Conservation (phyloP, 176 grass and related monocot species). For the Eragrostis curvula region DNA sequence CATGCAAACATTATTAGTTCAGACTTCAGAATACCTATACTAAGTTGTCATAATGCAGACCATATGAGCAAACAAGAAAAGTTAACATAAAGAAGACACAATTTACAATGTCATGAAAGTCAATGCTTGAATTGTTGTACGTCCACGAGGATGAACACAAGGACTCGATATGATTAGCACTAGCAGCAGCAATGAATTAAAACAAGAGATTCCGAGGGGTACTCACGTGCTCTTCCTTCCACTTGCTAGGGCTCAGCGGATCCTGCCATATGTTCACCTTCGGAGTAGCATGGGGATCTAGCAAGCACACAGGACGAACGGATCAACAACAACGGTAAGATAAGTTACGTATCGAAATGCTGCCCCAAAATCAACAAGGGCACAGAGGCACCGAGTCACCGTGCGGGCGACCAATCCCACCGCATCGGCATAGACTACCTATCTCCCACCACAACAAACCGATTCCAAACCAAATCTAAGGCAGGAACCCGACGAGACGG, state of each 20-base stretch:
- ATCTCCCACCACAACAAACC: background rate
- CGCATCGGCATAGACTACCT: background rate
- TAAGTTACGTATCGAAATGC: background rate
- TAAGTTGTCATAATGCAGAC: background rate
- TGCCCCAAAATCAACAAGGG: background rate
- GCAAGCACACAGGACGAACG: constrained; percentile 15
- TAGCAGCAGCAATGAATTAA: background rate
- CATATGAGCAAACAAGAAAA: background rate
- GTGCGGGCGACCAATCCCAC: background rate
- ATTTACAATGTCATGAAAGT: background rate
- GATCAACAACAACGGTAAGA: constrained; percentile 9
- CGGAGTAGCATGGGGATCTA: constrained; percentile 49
- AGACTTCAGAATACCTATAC: background rate
- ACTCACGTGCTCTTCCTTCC: constrained; percentile 80
- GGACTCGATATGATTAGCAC: background rate
- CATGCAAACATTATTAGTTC: background rate
- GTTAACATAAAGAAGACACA: background rate
- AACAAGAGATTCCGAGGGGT: background rate
- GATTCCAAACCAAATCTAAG: background rate
- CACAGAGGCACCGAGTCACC: background rate
- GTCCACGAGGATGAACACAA: background rate
- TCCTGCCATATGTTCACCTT: constrained; percentile 63
- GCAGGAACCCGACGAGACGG: background rate
- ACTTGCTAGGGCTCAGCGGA: constrained; percentile 54
- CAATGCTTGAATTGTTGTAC: background rate